Conservation (phyloP, 129 eudicot species). For the Ambrosia artemisiifolia region DNA sequence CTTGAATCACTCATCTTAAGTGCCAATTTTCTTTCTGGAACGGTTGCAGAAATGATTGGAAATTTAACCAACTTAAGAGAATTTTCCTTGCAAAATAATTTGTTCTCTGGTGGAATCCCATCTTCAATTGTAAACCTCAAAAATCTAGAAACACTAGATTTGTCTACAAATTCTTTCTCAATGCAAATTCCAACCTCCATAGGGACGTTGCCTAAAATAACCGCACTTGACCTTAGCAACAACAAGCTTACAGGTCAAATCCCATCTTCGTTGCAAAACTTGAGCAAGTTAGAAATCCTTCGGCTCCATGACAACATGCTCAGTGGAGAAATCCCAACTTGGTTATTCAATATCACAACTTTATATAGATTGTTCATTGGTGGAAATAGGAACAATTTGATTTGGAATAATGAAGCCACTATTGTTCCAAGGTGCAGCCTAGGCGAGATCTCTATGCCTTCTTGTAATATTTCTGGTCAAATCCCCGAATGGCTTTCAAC, state of each 20-base stretch:
- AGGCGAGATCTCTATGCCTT: conserved; percentile 33
- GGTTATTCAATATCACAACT: conserved; percentile 36
- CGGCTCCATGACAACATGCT: conserved; percentile 37
- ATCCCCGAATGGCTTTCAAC: conserved; percentile 49
- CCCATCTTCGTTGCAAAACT: conserved; percentile 38
- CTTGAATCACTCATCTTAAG: conserved; percentile 34
- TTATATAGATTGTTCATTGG: conserved; percentile 38
- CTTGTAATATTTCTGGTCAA: conserved; percentile 32
- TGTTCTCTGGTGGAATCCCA: conserved; percentile 40
- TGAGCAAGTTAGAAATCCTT: conserved; percentile 36
- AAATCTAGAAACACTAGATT: conserved; percentile 35
- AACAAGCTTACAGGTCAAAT: conserved; percentile 42
- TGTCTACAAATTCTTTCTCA: conserved; percentile 31
- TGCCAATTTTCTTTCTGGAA: conserved; percentile 36
- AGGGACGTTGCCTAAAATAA: conserved; percentile 33
- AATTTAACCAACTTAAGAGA: conserved; percentile 37
- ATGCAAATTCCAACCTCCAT: conserved; percentile 41
- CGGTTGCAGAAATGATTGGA: conserved; percentile 38
- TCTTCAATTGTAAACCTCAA: conserved; percentile 33
- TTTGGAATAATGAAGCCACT: conserved; percentile 41
- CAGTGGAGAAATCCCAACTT: conserved; percentile 40
- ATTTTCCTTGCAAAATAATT: conserved; percentile 31
- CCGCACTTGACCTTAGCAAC: conserved; percentile 38
- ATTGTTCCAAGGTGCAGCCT: conserved; percentile 43
- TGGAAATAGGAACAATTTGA: conserved; percentile 31